Base-by-base conservation (phyloP, 1,284 basidiomycete species). In the Cryptococcus sp. region DNA sequence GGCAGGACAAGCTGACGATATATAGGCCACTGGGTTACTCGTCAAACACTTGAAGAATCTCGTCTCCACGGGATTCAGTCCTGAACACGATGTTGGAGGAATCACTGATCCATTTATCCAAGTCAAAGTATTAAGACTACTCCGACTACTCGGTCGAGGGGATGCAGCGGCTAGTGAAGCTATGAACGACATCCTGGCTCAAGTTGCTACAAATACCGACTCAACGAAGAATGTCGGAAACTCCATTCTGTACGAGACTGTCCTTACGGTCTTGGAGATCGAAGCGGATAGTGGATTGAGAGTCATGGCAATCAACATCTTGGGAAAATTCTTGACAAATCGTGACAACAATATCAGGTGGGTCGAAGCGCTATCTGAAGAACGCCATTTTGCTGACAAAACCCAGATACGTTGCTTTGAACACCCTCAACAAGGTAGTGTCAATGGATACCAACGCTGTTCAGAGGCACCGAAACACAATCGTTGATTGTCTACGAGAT, bases 291-390 rank as follows among this genome's bases (percentile, higher is more conserved):
- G 85, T 56, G 92, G 93, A 30, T 79, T 98, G 42, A 86, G 96
- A 4, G 95, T 98, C 52, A 98, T 99, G 96, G 96, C 96, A 0
- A 99, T 99, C 79, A 99, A 99, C 73, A 98, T 98, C 57, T 83
- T 99, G 45, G 96, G 96, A 59, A 98, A 98, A 77, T 99, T 98
- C 80, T 80, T 99, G 67, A 88, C 90, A 70, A 98, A 99, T 78
- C 83, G 91, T 35, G 96, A 99, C 76, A 99, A 99, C 79, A 99
- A 99, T 73, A 98, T 98, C 68, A 85, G 93, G 89, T 93, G 70
- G 55, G 82, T 77, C 35, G 15, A 46, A 15, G 36, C 48, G 7
- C 41, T 15, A 4, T 44, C 15, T 37, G 6, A 55, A 14, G 41
- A 15, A 14, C 37, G n/a, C 32, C 49, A 14, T 36, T n/a, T 53